These are phyloP conservation scores for Polychaeton citri DNA, from an alignment of 2,329 filamentous ascomycete genomes.

Conservation along the genomic window DNA sequence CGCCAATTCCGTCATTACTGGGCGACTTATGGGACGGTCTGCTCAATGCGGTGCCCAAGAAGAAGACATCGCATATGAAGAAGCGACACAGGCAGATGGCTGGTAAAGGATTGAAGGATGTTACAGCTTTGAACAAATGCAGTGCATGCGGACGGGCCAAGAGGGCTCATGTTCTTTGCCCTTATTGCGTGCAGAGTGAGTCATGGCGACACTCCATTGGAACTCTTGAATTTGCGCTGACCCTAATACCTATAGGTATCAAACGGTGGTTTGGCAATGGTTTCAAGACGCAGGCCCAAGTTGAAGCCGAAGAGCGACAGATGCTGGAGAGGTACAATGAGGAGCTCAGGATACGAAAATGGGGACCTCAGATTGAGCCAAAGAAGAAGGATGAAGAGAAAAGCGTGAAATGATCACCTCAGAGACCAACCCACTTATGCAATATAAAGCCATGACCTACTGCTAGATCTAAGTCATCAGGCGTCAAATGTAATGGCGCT, in stretches of 20 bases:
- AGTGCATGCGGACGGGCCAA: slow-evolving; percentile 80
- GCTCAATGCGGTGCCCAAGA: slow-evolving; percentile 87
- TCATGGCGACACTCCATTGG: slow-evolving; percentile 3
- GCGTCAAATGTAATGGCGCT: too few relatives aligned
- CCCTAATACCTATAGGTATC: slow-evolving; percentile 12
- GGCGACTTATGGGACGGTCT: slow-evolving; percentile 86
- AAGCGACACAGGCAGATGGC: slow-evolving; percentile 89
- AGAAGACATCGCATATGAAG: slow-evolving; percentile 95
- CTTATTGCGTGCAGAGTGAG: slow-evolving; percentile 73
- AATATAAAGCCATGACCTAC: too few relatives aligned
- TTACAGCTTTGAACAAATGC: slow-evolving; percentile 76
- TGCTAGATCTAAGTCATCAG: too few relatives aligned
- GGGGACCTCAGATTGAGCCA: slow-evolving; percentile 12
- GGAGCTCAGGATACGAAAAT: slow-evolving; percentile 9
- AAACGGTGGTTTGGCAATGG: slow-evolving; percentile 22
- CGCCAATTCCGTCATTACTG: slow-evolving; percentile 57
- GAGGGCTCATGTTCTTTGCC: slow-evolving; percentile 77
- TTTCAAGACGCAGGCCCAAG: slow-evolving; percentile 16
- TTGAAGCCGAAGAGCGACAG: slow-evolving; percentile 10
- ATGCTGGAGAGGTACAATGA: slow-evolving; percentile 13
- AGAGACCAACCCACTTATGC: slow-evolving; percentile 1
- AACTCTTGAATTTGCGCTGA: background rate
- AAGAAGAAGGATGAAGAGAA: slow-evolving; percentile 8
- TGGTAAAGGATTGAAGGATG: slow-evolving; percentile 86
- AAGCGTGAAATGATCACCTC: slow-evolving; percentile 2